Percentiles rank a stretch among this genome's conserved stretches.
Conservation (phyloP, 208 protist species). For the Tritrichomonas foetus region DNA sequence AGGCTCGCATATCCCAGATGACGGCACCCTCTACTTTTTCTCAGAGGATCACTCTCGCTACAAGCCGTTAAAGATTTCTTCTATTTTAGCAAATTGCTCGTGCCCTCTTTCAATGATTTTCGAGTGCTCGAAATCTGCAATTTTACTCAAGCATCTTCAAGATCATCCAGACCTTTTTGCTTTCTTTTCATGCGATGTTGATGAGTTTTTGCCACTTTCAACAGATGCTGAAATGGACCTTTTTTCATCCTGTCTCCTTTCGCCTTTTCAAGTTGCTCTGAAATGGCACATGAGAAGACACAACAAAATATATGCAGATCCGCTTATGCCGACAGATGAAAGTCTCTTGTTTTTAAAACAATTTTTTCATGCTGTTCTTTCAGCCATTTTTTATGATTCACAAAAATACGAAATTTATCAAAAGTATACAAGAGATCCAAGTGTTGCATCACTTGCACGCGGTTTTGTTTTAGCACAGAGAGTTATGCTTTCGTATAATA, state of each 20-base stretch:
- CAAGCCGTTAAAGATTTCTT: background rate
- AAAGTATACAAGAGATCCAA: background rate
- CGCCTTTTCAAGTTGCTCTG: background rate
- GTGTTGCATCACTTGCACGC: background rate
- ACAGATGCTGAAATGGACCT: background rate
- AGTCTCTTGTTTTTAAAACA: background rate
- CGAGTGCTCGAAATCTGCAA: background rate
- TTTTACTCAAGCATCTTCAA: background rate
- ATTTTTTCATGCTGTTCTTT: background rate
- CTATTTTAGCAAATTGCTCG: background rate
- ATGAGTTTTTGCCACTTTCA: background rate
- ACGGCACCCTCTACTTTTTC: background rate
- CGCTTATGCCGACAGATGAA: background rate
- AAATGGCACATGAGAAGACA: background rate
- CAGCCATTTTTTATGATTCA: background rate
- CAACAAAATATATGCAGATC: background rate
- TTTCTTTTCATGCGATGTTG: background rate
- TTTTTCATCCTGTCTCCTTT: background rate
- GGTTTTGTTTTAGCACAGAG: conserved; percentile 16
- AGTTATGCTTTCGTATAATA: background rate
- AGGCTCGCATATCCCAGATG: background rate
- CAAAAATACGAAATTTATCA: background rate
- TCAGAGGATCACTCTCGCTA: background rate
- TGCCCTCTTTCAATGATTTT: background rate
- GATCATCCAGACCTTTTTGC: background rate